phyloP scores from a whole-genome alignment of 495 filamentous ascomycete genomes.

The Xylaria cubensis region DNA sequence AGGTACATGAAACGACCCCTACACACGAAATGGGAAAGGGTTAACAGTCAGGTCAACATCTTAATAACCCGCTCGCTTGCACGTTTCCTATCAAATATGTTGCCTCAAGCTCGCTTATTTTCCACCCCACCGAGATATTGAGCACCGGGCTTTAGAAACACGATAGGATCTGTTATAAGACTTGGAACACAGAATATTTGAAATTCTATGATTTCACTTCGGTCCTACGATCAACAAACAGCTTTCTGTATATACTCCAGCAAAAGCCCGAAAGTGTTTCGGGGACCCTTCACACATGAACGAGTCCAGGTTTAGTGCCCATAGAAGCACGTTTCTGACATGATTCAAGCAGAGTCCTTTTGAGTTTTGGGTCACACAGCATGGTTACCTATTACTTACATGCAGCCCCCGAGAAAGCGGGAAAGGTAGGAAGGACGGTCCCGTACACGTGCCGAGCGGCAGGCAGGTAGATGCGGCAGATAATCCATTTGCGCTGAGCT shows the following conservation, averaged over 20 bases:
- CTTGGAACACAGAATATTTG: background rate
- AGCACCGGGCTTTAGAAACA: background rate
- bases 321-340: background rate
- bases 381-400: constrained; percentile 13
- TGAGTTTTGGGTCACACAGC: constrained; percentile 2
- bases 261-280: background rate
- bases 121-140: background rate
- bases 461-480: background rate
- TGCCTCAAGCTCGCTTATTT: background rate
- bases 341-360: background rate
- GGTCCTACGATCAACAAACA: background rate
- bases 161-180: background rate
- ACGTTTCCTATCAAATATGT: background rate
- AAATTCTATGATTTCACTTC: background rate
- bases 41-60: background rate
- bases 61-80: background rate
- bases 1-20: constrained; percentile 5
- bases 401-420: background rate
- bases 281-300: background rate
- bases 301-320: background rate
- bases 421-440: constrained; percentile 4
- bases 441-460: constrained; percentile 15
- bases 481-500: constrained; percentile 5
- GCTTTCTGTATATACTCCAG: background rate
- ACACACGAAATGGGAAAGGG: background rate